A percentile compares a stretch with the other conserved stretches of the same genome.
These are phyloP conservation scores for Elsinoe necatrix DNA, from an alignment of 2,329 filamentous ascomycete species.

Conservation along the genomic window DNA sequence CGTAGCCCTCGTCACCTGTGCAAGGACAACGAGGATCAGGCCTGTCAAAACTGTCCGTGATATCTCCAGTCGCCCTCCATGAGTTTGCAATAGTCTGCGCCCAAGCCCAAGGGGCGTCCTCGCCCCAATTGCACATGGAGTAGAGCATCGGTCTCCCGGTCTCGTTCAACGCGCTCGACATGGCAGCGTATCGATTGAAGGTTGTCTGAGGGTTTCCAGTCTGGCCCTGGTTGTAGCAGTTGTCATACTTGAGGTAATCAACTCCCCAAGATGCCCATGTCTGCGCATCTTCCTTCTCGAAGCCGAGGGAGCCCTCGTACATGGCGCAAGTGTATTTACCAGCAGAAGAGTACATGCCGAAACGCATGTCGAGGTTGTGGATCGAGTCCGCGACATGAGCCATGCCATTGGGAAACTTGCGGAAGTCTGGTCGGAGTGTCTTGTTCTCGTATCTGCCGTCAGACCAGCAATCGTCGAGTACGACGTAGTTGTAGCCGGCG, in stretches of 20 bases:
- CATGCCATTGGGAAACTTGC: conserved; percentile 42
- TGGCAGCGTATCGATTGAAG: conserved; percentile 41
- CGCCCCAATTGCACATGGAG: conserved; percentile 27
- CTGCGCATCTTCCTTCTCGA: conserved; percentile 46
- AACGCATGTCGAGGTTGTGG: conserved; percentile 42
- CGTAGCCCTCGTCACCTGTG: conserved; percentile 30
- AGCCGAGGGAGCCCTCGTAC: conserved; percentile 34
- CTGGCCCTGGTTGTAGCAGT: conserved; percentile 48
- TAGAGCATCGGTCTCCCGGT: conserved; percentile 41
- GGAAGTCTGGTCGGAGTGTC: conserved; percentile 34
- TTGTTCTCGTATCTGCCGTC: conserved; percentile 38
- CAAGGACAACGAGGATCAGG: conserved; percentile 38
- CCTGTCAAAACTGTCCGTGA: conserved; percentile 40
- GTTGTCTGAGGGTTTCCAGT: conserved; percentile 40
- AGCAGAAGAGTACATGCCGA: conserved; percentile 47
- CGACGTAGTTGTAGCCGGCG: conserved; percentile 43
- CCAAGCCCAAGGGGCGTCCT: conserved; percentile 38
- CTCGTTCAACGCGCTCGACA: conserved; percentile 41
- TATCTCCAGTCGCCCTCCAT: conserved; percentile 41
- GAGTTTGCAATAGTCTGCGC: conserved; percentile 41
- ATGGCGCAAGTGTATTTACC: conserved; percentile 36
- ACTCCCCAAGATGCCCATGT: conserved; percentile 46
- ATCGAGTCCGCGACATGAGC: conserved; percentile 39
- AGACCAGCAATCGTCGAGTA: conserved; percentile 48
- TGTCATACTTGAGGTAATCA: conserved; percentile 45